Conservation (phyloP, 2,329 filamentous ascomycete genomes). For the Exophiala xenobiotica region DNA sequence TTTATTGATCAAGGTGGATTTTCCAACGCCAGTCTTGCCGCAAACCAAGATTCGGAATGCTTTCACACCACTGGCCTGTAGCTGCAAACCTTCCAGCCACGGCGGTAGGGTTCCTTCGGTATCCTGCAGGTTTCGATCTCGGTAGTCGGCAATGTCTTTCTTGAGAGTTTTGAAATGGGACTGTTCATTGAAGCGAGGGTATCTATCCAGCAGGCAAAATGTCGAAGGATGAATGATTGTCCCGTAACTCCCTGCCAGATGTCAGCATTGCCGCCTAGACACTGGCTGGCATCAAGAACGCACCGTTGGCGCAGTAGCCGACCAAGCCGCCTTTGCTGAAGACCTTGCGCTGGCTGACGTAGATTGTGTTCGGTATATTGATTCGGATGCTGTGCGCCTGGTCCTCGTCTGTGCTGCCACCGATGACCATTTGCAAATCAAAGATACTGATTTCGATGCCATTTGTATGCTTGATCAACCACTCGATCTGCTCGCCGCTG, state of each 20-base stretch:
- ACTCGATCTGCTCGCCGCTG: constrained; percentile 24
- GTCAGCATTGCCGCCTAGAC: background rate
- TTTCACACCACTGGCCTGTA: constrained; percentile 30
- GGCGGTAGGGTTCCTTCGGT: constrained; percentile 29
- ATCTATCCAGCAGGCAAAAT: constrained; percentile 35
- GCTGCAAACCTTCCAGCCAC: constrained; percentile 32
- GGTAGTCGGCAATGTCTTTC: constrained; percentile 24
- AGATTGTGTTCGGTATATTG: constrained; percentile 13
- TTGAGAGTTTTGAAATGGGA: constrained; percentile 29
- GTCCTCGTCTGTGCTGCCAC: constrained; percentile 9
- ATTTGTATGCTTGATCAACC: constrained; percentile 24
- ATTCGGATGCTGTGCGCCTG: constrained; percentile 24
- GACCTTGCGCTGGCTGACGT: constrained; percentile 21
- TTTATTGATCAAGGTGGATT: constrained; percentile 36
- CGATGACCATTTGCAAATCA: constrained; percentile 25
- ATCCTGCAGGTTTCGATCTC: constrained; percentile 31
- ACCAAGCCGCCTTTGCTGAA: constrained; percentile 20
- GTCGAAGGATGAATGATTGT: constrained; percentile 38
- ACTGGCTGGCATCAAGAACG: no score
- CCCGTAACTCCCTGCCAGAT: constrained; percentile 25
- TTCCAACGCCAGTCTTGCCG: constrained; percentile 36
- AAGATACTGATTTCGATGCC: constrained; percentile 25
- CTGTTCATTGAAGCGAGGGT: constrained; percentile 33
- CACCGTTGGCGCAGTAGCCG: constrained; percentile 31
- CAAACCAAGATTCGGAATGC: constrained; percentile 39